phyloP scores from a whole-genome alignment of 306 rosid species.

The Dryas alaskensis region DNA sequence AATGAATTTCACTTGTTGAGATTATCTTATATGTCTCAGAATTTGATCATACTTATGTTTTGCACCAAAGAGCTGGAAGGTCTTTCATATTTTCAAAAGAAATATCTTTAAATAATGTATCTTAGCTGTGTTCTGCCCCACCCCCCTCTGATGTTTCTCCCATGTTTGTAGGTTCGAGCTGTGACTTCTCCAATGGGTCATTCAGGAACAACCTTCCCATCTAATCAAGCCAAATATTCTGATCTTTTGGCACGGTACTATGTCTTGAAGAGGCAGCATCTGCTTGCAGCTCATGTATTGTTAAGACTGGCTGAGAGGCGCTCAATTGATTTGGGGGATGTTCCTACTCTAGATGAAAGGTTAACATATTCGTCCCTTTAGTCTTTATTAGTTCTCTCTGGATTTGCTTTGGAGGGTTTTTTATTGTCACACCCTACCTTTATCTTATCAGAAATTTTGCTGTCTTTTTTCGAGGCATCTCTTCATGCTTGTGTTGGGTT shows the following conservation, averaged over 20 bases:
- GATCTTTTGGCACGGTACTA: conserved; percentile 93
- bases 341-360: conserved; percentile 85
- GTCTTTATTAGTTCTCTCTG: conserved; percentile 9
- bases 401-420: background rate
- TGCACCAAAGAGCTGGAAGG: conserved; percentile 2
- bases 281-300: conserved; percentile 92
- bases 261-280: conserved; percentile 82
- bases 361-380: conserved; percentile 22
- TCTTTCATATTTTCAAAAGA: background rate
- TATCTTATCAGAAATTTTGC: background rate
- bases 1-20: conserved; percentile 17
- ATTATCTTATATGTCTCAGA: background rate
- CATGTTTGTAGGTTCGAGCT: conserved; percentile 62
- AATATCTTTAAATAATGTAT: background rate
- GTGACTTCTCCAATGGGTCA: conserved; percentile 60
- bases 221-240: conserved; percentile 69
- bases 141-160: conserved; percentile 23
- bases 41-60: conserved; percentile 18
- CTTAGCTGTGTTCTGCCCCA: conserved; percentile 9
- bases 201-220: conserved; percentile 51
- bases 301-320: conserved; percentile 84
- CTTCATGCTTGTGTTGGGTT: background rate
- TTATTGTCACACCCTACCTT: conserved; percentile 5
- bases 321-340: conserved; percentile 53
- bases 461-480: background rate